phyloP scores from a whole-genome alignment of 129 eudicot genomes.

The Cynara cardunculus region DNA sequence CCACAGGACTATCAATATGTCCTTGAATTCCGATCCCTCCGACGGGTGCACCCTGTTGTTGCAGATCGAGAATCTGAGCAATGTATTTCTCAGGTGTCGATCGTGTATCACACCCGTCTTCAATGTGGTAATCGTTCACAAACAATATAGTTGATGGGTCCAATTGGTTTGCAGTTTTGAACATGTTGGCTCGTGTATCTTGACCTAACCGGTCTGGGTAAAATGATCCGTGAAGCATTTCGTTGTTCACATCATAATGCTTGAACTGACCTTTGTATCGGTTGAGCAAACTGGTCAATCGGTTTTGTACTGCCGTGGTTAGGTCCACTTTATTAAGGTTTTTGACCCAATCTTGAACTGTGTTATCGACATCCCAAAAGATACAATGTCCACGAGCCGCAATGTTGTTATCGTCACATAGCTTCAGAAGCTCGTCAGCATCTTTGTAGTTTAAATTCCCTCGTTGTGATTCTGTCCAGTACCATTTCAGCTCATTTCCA shows the following conservation, averaged over 20 bases:
- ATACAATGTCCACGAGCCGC: conserved; percentile 85
- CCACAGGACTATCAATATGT: conserved; percentile 79
- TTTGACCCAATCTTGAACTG: conserved; percentile 79
- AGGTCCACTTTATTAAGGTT: conserved; percentile 50
- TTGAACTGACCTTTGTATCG: conserved; percentile 83
- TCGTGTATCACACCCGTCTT: conserved; percentile 69
- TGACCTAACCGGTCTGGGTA: conserved; percentile 62
- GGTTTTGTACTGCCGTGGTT: conserved; percentile 60
- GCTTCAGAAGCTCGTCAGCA: conserved; percentile 65
- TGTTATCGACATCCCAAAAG: conserved; percentile 83
- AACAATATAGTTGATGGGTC: conserved; percentile 75
- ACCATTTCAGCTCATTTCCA: conserved; percentile 93
- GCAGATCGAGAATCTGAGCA: conserved; percentile 60
- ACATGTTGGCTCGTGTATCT: conserved; percentile 66
- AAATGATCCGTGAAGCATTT: conserved; percentile 91
- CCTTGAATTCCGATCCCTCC: conserved; percentile 94
- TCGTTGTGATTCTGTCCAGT: conserved; percentile 82
- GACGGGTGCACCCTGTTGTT: conserved; percentile 84
- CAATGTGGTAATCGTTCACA: conserved; percentile 84
- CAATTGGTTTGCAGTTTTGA: conserved; percentile 62
- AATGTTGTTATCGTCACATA: conserved; percentile 59
- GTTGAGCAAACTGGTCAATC: conserved; percentile 63
- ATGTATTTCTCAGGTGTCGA: conserved; percentile 80
- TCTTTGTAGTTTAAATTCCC: conserved; percentile 82
- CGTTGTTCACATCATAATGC: conserved; percentile 94